Conservation (phyloP, 306 rosid species). For the Ziziphus jujuba region DNA sequence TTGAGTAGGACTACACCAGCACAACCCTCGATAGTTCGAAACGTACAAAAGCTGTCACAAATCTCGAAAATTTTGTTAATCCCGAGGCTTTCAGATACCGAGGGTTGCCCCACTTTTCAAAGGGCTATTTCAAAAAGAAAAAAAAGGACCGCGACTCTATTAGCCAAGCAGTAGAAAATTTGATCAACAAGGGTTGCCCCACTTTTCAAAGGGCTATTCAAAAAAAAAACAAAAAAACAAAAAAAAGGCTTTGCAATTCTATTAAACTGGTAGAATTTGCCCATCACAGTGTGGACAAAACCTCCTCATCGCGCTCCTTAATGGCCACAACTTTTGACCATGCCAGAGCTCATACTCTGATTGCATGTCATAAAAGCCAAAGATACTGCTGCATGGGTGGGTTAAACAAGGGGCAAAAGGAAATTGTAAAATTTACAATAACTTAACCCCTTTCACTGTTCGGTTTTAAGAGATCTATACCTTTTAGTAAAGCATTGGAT, state of each 20-base stretch:
- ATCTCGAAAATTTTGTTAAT: slow-evolving; percentile 38
- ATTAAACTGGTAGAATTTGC: slow-evolving; percentile 4
- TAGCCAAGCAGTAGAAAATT: too few relatives aligned
- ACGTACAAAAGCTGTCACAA: slow-evolving; percentile 31
- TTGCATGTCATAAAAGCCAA: not conserved
- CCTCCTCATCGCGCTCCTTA: not conserved
- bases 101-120: slow-evolving; percentile 18
- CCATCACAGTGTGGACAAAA: slow-evolving; percentile 10
- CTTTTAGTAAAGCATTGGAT: slow-evolving; percentile 31
- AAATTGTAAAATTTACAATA: slow-evolving; percentile 13
- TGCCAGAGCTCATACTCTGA: not conserved
- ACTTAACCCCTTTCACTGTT: not conserved
- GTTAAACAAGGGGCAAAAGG: slow-evolving; percentile 11
- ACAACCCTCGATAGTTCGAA: slow-evolving; percentile 35
- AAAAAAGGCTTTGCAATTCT: slow-evolving; percentile 5
- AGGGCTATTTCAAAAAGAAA: too few relatives aligned
- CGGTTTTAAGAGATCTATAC: not conserved
- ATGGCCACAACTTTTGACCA: slow-evolving; percentile 31
- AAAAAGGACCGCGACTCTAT: too few relatives aligned
- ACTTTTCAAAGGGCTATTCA: not conserved
- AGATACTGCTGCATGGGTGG: not conserved
- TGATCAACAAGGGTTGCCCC: too few relatives aligned
- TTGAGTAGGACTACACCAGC: slow-evolving; percentile 21
- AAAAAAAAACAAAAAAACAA: not conserved
- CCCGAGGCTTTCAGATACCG: slow-evolving; percentile 27